phyloP scores from a whole-genome alignment of 805 yeast genomes.

The Kodamaea nitidulidarum region DNA sequence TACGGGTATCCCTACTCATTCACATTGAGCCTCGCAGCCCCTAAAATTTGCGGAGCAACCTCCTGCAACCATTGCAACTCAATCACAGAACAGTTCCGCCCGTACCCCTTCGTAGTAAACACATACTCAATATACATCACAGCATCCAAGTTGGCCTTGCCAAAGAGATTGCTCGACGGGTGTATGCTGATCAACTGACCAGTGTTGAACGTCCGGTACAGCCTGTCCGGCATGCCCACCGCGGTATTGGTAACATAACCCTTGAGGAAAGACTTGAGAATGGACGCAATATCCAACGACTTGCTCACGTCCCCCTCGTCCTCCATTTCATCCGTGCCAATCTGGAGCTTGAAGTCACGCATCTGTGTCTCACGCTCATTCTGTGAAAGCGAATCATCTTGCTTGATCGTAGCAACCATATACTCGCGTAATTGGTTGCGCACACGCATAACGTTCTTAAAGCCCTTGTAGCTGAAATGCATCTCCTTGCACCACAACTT shows the following conservation, averaged over 20 bases:
- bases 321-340: constrained; percentile 21
- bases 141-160: constrained; percentile 68
- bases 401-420: constrained; percentile 48
- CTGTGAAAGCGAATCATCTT: constrained; percentile 30
- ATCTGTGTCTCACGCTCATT: constrained; percentile 26
- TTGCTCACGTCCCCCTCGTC: constrained; percentile 23
- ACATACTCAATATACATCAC: constrained; percentile 94
- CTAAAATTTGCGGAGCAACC: constrained; percentile 62
- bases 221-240: constrained; percentile 89
- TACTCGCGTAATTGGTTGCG: constrained; percentile 72
- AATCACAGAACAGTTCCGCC: constrained; percentile 79
- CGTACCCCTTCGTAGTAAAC: constrained; percentile 88
- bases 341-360: constrained; percentile 21
- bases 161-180: constrained; percentile 86
- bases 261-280: constrained; percentile 73
- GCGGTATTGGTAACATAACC: constrained; percentile 92
- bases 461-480: constrained; percentile 72
- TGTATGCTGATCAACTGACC: constrained; percentile 87
- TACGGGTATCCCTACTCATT: constrained; percentile 16
- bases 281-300: constrained; percentile 48
- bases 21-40: constrained; percentile 34
- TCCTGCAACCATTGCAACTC: constrained; percentile 85
- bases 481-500: constrained; percentile 81
- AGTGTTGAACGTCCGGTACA: constrained; percentile 77
- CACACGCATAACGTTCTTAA: constrained; percentile 71